Evolutionary conservation across 2,329 filamentous ascomycete genomes (phyloP), one percentile per base, ranked within the genome.

Genomic region (Lojkania enalia): DNA sequence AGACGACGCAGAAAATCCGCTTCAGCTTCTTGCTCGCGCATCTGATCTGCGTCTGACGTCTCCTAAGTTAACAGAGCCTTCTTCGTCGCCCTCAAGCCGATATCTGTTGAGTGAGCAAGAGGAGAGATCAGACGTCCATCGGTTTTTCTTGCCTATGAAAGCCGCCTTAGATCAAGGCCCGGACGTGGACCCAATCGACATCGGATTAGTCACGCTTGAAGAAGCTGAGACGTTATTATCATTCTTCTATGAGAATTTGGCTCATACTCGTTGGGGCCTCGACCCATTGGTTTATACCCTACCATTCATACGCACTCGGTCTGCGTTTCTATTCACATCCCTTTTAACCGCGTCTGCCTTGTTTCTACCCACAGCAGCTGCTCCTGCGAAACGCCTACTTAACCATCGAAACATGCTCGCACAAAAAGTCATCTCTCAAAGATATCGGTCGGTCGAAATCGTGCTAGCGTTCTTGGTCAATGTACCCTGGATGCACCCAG

Each of bases 401-500:
- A 77, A 80, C 40, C 86, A 89, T 53, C 79, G 79, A 50, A 83
- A 81, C 49, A 74, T 74, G 18, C 75, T 89, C 3, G 85, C 83
- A 0, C 78, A 83, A 19, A 76, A 79, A 20, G 77, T 88, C 32
- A 82, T 85, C 38, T 70, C 76, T 0, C 77, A 79, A 35, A 80
- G 84, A 2, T 79, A 83, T 57, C 79, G 84, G 44, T 89, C 86
- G 0, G 84, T 87, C 4, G 86, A 89, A 61, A 87, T 89, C 44
- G 82, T 89, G 0, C 71, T 89, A 1, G 86, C 83, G 0, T 88
- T 88, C 59, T 85, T 89, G 81, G 78, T 87, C 21, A 88, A 88
- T 49, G 79, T 89, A 5, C 86, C 86, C 0, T 89, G 86, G 86
- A 87, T 88, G 78, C 81, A 81, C 20, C 83, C 83, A 1, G 83